Evolutionary conservation across 192 early-diverging fungal species (phyloP).

Genomic region (Linnemannia hyalina): DNA sequence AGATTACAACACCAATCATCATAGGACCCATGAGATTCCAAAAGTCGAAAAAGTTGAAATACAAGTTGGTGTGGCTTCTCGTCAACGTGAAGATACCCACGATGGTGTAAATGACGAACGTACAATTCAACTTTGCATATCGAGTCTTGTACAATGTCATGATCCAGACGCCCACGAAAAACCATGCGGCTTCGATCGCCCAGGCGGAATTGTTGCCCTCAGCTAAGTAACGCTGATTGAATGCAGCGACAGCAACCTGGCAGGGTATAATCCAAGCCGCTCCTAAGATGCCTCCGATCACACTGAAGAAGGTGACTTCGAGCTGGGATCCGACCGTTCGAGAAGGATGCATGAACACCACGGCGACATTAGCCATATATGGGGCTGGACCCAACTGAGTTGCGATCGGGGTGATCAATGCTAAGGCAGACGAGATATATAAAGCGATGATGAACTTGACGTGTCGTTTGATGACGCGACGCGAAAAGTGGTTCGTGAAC

Average conservation of each 20-base stretch:
- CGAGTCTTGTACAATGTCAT: conserved; percentile 53
- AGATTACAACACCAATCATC: conserved; percentile 56
- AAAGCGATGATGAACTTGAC: conserved; percentile 59
- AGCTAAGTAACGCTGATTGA: conserved; percentile 39
- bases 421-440: conserved; percentile 45
- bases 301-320: conserved; percentile 60
- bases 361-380: conserved; percentile 47
- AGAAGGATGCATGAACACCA: conserved; percentile 63
- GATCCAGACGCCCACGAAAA: conserved; percentile 60
- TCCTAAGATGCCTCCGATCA: conserved; percentile 55
- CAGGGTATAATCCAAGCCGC: conserved; percentile 57
- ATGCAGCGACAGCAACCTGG: conserved; percentile 38
- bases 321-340: conserved; percentile 64
- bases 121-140: conserved; percentile 61
- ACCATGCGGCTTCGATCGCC: conserved; percentile 51
- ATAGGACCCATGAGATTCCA: conserved; percentile 54
- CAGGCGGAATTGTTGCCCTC: conserved; percentile 40
- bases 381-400: conserved; percentile 36
- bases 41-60: conserved; percentile 30
- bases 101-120: conserved; percentile 62
- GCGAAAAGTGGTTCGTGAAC: conserved; percentile 54
- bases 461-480: conserved; percentile 57
- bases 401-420: conserved; percentile 41
- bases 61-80: neutral
- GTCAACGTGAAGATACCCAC: conserved; percentile 61